Evolutionary conservation across 352 stramenopile genomes (phyloP).

Genomic region (Lagenidium sp.): DNA sequence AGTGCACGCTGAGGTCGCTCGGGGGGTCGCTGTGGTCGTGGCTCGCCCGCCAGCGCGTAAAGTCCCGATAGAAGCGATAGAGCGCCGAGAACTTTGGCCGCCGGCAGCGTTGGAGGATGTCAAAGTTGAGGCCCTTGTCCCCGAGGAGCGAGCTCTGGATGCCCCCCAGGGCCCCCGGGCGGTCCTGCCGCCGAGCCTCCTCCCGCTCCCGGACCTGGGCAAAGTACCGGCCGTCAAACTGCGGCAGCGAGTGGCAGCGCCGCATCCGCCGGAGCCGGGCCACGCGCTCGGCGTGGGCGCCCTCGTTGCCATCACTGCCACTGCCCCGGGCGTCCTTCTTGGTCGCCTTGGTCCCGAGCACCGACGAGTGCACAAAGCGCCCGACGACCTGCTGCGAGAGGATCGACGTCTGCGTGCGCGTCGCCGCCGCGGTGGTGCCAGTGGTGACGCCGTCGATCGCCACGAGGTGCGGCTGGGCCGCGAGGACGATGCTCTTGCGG

Average conservation of each 20-base stretch:
- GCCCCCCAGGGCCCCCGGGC: conserved; percentile 2
- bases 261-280: conserved; percentile 17
- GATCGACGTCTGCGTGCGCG: too few relatives aligned
- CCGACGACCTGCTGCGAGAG: too few relatives aligned
- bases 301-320: too few relatives aligned
- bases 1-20: too few relatives aligned
- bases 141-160: conserved; percentile 21
- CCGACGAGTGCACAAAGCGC: too few relatives aligned
- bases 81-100: conserved; percentile 32
- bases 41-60: conserved; percentile 25
- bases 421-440: too few relatives aligned
- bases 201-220: conserved; percentile 14
- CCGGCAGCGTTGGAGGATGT: conserved; percentile 43
- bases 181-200: conserved; percentile 2
- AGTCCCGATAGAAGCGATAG: conserved; percentile 32
- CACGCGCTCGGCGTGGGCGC: conserved; percentile 4
- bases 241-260: conserved; percentile 36
- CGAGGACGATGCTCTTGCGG: too few relatives aligned
- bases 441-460: too few relatives aligned
- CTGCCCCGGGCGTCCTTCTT: too few relatives aligned
- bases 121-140: conserved; percentile 32
- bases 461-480: too few relatives aligned
- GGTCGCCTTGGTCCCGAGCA: too few relatives aligned
- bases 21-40: too few relatives aligned
- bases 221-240: conserved; percentile 37